Conservation (phyloP, 768 basidiomycete genomes). For the Termitomyces sp. region DNA sequence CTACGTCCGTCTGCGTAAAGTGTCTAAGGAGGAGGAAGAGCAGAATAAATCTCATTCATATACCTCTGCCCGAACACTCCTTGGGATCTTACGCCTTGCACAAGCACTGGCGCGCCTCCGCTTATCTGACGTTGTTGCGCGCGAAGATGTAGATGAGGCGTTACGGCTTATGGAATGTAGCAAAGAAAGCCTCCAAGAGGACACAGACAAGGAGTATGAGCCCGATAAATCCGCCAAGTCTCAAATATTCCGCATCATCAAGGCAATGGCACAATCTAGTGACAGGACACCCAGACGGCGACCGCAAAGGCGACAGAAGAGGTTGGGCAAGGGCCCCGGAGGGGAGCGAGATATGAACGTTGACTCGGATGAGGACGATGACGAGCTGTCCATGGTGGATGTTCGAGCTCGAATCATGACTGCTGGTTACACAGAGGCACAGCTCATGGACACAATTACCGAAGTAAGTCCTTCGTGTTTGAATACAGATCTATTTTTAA, state of each 20-base stretch:
- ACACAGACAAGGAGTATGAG: slow-evolving; percentile 64
- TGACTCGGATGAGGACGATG: slow-evolving; percentile 66
- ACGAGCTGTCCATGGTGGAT: slow-evolving; percentile 81
- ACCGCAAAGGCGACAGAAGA: slow-evolving; percentile 41
- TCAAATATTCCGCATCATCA: slow-evolving; percentile 89
- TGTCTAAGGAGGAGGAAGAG: slow-evolving; percentile 86
- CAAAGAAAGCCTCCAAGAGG: slow-evolving; percentile 87
- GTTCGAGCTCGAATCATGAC: slow-evolving; percentile 82
- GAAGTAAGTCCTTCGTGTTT: slow-evolving; percentile 49
- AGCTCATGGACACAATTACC: slow-evolving; percentile 81
- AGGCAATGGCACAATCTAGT: slow-evolving; percentile 63
- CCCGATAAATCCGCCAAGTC: slow-evolving; percentile 76
- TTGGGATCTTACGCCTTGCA: slow-evolving; percentile 90
- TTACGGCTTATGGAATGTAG: slow-evolving; percentile 95
- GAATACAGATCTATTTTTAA: slow-evolving; percentile 7
- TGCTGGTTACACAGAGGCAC: slow-evolving; percentile 87
- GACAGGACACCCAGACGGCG: slow-evolving; percentile 24
- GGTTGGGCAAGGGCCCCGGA: slow-evolving; percentile 66
- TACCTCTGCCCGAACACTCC: slow-evolving; percentile 92
- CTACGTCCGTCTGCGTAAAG: slow-evolving; percentile 92
- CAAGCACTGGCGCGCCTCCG: slow-evolving; percentile 94
- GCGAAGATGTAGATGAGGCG: slow-evolving; percentile 93
- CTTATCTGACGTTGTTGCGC: slow-evolving; percentile 75
- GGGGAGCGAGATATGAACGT: slow-evolving; percentile 68
- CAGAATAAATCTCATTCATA: slow-evolving; percentile 89